Conservation (phyloP, 805 yeast species). For the Yarrowia sp. region DNA sequence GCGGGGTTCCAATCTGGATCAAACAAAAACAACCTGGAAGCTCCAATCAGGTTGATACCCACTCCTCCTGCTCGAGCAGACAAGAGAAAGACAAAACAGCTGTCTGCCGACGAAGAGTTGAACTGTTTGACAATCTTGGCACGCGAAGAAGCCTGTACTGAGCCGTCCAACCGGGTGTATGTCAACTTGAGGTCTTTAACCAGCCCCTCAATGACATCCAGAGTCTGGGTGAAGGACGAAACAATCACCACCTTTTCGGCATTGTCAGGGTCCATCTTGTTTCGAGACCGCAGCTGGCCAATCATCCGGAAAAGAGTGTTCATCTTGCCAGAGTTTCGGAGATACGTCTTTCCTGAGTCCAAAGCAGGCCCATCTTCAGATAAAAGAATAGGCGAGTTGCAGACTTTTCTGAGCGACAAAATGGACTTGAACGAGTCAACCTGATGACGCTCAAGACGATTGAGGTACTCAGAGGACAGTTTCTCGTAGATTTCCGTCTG, state of each 20-base stretch:
- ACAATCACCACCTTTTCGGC: slow-evolving; percentile 79
- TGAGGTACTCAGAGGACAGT: slow-evolving; percentile 42
- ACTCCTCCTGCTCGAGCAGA: slow-evolving; percentile 93
- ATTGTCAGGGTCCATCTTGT: slow-evolving; percentile 50
- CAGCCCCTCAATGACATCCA: slow-evolving; percentile 66
- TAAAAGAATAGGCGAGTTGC: slow-evolving; percentile 74
- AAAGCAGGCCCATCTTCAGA: slow-evolving; percentile 48
- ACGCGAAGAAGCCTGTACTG: slow-evolving; percentile 65
- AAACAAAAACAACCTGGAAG: slow-evolving; percentile 74
- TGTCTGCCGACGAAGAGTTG: slow-evolving; percentile 46
- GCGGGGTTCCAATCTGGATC: slow-evolving; percentile 99
- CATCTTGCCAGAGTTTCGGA: slow-evolving; percentile 54
- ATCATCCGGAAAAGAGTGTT: slow-evolving; percentile 43
- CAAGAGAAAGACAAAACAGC: slow-evolving; percentile 62
- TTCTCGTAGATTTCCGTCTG: slow-evolving; percentile 57
- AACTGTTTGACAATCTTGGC: slow-evolving; percentile 65
- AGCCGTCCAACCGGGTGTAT: slow-evolving; percentile 74
- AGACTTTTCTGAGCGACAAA: slow-evolving; percentile 69
- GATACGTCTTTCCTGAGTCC: neutral
- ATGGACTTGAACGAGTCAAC: slow-evolving; percentile 59
- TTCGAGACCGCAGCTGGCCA: neutral
- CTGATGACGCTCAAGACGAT: slow-evolving; percentile 33
- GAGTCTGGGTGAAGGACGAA: slow-evolving; percentile 82
- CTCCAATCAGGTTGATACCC: slow-evolving; percentile 88
- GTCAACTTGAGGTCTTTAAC: slow-evolving; percentile 49